Evolutionary conservation across 768 basidiomycete genomes (phyloP), one percentile per base, ranked within the genome.

Genomic region (Auricularia sp.): DNA sequence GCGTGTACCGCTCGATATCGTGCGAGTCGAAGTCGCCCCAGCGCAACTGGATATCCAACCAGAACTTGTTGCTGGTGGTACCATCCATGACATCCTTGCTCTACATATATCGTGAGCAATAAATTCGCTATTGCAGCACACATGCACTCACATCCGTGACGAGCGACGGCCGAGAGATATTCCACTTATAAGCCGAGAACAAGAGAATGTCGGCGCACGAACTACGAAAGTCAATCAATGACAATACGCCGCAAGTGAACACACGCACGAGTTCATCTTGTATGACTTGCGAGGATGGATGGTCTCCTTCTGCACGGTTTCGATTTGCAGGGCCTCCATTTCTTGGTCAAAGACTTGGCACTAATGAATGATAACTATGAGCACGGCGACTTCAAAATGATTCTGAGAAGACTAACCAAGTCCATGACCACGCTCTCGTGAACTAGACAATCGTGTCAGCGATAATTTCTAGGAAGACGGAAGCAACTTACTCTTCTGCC

Each of bases 291-390:
- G 91, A 70, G 96, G 96, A 75, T 97, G 97, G 67, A 99, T 99
- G 0, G 97, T 98, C 77, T 99, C 97, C 77, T 99, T 99, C 76
- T 98, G 97, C 0, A 99, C 97, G 0, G 95, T 98, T 81, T 98
- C 97, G 70, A 99, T 99, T 70, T 98, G 94, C 16, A 99, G 78
- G 3, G 97, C 95, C 74, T 99, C 97, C 39, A 99, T 81, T 72
- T 99, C 97, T 77, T 98, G 95, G 77, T 99, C 97, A 71, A 99
- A 97, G 24, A 98, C 96, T 83, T 98, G 96, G 79, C 95, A 97
- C 85, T 87, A 66, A 39, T 63, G 54, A 42, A n/a, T 36, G 24
- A 62, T 69, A 42, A n/a, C 39, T 33, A 62, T 69, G 18, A 67
- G 63, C 45, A 47, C 14, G 24, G 0, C 35, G 45, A 35, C 54